Percentiles rank a stretch among this genome's conserved stretches.
These are phyloP conservation scores for Arthrocladium fulminans DNA, from an alignment of 2,329 filamentous ascomycete species.

Conservation along the genomic window DNA sequence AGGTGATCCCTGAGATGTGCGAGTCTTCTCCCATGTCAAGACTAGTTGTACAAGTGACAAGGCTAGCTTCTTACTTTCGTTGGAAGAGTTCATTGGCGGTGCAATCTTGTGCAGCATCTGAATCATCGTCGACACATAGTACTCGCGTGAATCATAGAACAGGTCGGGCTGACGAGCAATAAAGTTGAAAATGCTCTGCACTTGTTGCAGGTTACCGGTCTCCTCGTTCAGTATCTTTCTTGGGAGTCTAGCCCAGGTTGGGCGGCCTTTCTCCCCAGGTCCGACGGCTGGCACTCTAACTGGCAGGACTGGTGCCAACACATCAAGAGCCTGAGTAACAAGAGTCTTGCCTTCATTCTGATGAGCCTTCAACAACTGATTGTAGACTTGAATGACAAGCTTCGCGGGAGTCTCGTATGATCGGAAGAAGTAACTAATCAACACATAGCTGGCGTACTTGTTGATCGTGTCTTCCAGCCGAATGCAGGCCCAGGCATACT, in stretches of 20 bases:
- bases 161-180: slow-evolving; percentile 83
- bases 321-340: slow-evolving; percentile 87
- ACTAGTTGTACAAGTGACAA: slow-evolving; percentile 85
- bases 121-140: slow-evolving; percentile 82
- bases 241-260: slow-evolving; percentile 82
- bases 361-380: slow-evolving; percentile 80
- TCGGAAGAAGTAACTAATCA: slow-evolving; percentile 95
- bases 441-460: slow-evolving; percentile 94
- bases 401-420: slow-evolving; percentile 94
- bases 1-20: slow-evolving; percentile 43
- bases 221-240: slow-evolving; percentile 88
- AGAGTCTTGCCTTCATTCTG: slow-evolving; percentile 88
- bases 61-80: slow-evolving; percentile 83
- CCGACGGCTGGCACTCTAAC: slow-evolving; percentile 56
- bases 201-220: slow-evolving; percentile 86
- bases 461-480: slow-evolving; percentile 98
- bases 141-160: slow-evolving; percentile 91
- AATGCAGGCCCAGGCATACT: slow-evolving; percentile 98
- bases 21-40: slow-evolving; percentile 83
- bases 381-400: slow-evolving; percentile 92
- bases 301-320: slow-evolving; percentile 87
- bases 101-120: slow-evolving; percentile 83
- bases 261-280: slow-evolving; percentile 60
- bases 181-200: slow-evolving; percentile 97
- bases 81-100: slow-evolving; percentile 69